phyloP scores from a whole-genome alignment of 176 grass and related monocot species.

The Hordeum marinum region DNA sequence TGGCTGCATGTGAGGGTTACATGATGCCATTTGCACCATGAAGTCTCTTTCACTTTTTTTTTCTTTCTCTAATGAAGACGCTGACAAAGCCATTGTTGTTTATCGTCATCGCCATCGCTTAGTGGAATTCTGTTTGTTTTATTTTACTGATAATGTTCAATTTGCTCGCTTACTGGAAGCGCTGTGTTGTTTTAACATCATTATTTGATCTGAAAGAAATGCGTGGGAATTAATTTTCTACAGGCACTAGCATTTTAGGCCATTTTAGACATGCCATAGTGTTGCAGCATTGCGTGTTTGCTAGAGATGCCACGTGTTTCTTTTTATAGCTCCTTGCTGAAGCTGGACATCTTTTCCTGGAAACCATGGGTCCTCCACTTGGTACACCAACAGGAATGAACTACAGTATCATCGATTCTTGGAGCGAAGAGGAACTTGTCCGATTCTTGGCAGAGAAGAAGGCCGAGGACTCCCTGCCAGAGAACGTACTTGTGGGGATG shows the following conservation, averaged over 20 bases:
- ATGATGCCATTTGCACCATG: conserved; percentile 20
- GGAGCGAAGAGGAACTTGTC: conserved; percentile 40
- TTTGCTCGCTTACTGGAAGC: neutral
- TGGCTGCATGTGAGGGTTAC: conserved; percentile 41
- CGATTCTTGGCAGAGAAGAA: conserved; percentile 38
- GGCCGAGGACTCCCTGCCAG: conserved; percentile 20
- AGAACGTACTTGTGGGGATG: conserved; percentile 28
- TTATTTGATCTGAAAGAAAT: neutral
- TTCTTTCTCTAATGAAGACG: neutral
- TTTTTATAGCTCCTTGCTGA: neutral
- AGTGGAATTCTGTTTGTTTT: neutral
- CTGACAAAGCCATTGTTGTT: neutral
- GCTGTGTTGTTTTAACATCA: neutral
- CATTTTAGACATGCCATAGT: neutral
- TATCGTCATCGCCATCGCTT: too few species aligned
- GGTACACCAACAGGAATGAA: neutral
- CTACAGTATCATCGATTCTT: conserved; percentile 21
- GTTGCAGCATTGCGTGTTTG: too few species aligned
- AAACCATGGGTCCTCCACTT: conserved; percentile 23
- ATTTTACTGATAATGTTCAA: neutral
- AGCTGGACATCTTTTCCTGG: neutral
- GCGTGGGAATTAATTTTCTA: neutral
- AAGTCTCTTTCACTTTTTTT: conserved; percentile 19
- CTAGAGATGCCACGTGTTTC: neutral
- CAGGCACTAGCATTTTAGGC: neutral